phyloP scores from a whole-genome alignment of 169 alveolate genomes.

The Cryptosporidium viatorum region DNA sequence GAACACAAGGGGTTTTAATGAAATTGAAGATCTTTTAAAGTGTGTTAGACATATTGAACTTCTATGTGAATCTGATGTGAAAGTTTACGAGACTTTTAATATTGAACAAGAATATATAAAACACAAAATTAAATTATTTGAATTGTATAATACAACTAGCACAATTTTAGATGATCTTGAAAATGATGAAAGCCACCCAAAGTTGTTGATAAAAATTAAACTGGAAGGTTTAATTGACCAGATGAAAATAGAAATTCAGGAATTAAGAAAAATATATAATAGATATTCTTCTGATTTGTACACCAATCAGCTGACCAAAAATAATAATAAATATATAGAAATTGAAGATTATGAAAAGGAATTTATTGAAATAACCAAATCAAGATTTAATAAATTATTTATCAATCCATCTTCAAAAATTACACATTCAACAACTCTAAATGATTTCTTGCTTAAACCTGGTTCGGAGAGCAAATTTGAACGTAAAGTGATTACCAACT shows the following conservation, averaged over 20 bases:
- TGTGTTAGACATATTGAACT: constrained; percentile 17
- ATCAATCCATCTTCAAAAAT: neutral
- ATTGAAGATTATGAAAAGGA: constrained; percentile 12
- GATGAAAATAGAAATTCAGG: constrained; percentile 31
- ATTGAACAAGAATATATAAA: constrained; percentile 26
- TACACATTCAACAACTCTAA: neutral
- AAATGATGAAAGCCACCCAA: neutral
- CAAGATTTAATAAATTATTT: constrained; percentile 23
- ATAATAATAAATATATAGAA: neutral
- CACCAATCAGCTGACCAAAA: neutral
- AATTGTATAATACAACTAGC: constrained; percentile 27
- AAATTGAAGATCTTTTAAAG: constrained; percentile 25
- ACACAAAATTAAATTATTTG: constrained; percentile 24
- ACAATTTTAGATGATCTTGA: constrained; percentile 15
- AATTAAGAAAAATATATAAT: neutral
- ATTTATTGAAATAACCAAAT: neutral
- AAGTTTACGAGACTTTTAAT: neutral
- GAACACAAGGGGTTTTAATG: neutral
- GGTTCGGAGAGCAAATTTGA: neutral
- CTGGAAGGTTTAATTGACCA: constrained; percentile 9
- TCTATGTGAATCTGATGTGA: neutral
- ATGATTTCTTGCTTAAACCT: neutral
- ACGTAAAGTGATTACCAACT: neutral
- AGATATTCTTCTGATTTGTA: neutral
- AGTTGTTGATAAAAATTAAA: constrained; percentile 11